A percentile compares a stretch with the other conserved stretches of the same genome.
Evolutionary conservation across 768 basidiomycete species (phyloP).

Genomic region (Mycena capillaripes): DNA sequence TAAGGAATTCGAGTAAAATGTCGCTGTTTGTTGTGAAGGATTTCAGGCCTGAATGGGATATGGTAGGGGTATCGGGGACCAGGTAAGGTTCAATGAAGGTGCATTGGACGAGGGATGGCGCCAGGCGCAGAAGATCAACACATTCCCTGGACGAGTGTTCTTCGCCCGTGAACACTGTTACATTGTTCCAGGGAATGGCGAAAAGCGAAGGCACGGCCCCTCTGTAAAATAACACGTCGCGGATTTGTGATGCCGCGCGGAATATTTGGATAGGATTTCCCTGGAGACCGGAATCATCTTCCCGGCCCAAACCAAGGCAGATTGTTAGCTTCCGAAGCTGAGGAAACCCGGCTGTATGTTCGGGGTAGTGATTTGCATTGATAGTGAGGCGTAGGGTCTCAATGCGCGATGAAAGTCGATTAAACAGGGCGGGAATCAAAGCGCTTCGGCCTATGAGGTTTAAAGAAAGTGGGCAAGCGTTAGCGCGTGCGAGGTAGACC

Average conservation of each 20-base stretch:
- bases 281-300: neutral
- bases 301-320: neutral
- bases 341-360: neutral
- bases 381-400: neutral
- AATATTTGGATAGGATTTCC: neutral
- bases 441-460: neutral
- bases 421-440: neutral
- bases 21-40: neutral
- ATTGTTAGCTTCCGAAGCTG: neutral
- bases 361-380: neutral
- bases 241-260: conserved; percentile 11
- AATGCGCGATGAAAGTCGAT: neutral
- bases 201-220: neutral
- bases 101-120: conserved; percentile 1
- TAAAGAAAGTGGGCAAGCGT: neutral
- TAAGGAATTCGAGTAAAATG: neutral
- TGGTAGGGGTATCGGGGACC: neutral
- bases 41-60: neutral
- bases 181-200: neutral
- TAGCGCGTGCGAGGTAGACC: neutral
- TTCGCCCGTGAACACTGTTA: neutral
- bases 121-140: neutral
- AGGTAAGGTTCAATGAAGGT: neutral
- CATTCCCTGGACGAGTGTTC: neutral
- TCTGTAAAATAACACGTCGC: neutral